Conservation (phyloP, 2,329 filamentous ascomycete genomes). For the Aspergillus ruber region DNA sequence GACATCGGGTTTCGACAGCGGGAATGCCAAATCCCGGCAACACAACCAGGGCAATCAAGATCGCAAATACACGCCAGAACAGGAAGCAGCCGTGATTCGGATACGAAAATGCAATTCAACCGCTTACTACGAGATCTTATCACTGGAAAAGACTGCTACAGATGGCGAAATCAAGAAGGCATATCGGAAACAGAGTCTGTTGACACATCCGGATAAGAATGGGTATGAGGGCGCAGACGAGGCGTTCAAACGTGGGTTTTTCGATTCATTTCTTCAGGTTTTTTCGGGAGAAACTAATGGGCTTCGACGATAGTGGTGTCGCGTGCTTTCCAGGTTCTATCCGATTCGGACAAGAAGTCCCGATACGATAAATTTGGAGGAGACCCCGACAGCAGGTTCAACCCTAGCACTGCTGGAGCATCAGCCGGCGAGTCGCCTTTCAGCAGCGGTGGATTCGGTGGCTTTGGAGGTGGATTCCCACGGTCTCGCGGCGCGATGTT, state of each 20-base stretch:
- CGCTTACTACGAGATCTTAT: constrained; percentile 92
- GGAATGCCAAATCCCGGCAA: constrained; percentile 40
- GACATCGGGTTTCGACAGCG: constrained; percentile 41
- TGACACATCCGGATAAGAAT: constrained; percentile 99
- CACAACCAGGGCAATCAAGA: constrained; percentile 48
- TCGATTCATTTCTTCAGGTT: not conserved
- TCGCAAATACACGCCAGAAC: constrained; percentile 71
- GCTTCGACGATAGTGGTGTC: constrained; percentile 60
- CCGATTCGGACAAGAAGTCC: constrained; percentile 85
- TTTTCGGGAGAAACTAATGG: not conserved
- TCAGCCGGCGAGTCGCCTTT: constrained; percentile 37
- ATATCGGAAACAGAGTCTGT: constrained; percentile 84
- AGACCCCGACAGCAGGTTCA: constrained; percentile 85
- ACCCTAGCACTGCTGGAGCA: constrained; percentile 40
- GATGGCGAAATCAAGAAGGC: constrained; percentile 95
- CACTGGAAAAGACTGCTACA: constrained; percentile 59
- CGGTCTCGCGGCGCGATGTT: constrained; percentile 56
- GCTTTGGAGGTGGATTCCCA: constrained; percentile 49
- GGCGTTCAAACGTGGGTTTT: constrained; percentile 75
- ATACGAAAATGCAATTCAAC: constrained; percentile 79
- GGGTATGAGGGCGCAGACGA: constrained; percentile 92
- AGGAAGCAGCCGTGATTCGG: constrained; percentile 83
- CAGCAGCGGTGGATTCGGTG: constrained; percentile 32
- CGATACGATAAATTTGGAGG: constrained; percentile 85
- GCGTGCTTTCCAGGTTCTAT: constrained; percentile 84